phyloP scores from a whole-genome alignment of 768 basidiomycete species.

The Hericium alpestre region DNA sequence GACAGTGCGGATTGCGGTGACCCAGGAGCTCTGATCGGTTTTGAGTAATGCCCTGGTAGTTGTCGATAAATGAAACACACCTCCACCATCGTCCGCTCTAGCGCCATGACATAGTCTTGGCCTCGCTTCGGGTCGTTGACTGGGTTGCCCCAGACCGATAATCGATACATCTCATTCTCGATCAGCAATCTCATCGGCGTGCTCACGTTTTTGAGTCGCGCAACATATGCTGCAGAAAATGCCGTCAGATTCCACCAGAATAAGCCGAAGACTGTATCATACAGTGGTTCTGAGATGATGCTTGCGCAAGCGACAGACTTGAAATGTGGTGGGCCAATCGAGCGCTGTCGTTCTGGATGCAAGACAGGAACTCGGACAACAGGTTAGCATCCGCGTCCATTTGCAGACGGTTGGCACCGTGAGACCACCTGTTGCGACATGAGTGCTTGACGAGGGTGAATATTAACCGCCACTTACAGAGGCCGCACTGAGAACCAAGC shows the following conservation, averaged over 20 bases:
- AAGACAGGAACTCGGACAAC: conserved; percentile 71
- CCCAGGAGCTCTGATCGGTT: conserved; percentile 47
- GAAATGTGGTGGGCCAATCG: conserved; percentile 48
- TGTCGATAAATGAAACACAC: conserved; percentile 28
- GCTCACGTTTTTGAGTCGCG: conserved; percentile 52
- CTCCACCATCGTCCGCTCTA: conserved; percentile 51
- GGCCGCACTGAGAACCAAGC: conserved; percentile 92
- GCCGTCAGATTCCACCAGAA: conserved; percentile 7
- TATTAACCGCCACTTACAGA: conserved; percentile 48
- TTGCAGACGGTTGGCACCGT: conserved; percentile 88
- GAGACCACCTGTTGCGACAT: conserved; percentile 66
- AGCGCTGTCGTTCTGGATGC: conserved; percentile 64
- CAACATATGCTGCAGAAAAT: conserved; percentile 45
- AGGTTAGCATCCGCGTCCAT: conserved; percentile 82
- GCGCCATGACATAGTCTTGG: conserved; percentile 41
- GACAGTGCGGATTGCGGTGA: conserved; percentile 51
- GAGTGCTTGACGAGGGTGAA: background rate
- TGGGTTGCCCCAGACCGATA: conserved; percentile 88
- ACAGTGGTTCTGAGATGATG: conserved; percentile 18
- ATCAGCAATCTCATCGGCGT: conserved; percentile 73
- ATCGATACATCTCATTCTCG: conserved; percentile 80
- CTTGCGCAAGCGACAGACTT: conserved; percentile 47
- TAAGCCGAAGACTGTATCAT: conserved; percentile 17
- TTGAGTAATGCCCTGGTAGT: background rate
- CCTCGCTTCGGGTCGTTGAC: conserved; percentile 65